Conservation (phyloP, 352 stramenopile species). For the Phytophthora multivora region DNA sequence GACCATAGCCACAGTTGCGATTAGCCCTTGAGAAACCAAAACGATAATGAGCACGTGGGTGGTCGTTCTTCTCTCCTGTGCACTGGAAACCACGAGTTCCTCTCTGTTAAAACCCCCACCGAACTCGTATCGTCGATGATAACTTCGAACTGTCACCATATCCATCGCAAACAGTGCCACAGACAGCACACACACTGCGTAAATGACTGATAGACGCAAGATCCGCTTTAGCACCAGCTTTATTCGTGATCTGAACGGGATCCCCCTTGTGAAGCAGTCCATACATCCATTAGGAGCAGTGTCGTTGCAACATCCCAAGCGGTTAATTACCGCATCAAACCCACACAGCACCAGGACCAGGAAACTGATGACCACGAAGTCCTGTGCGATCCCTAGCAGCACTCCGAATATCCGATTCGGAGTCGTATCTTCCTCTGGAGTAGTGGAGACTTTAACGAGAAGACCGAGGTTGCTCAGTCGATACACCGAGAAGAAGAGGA, state of each 20-base stretch:
- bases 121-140: slow-evolving; percentile 23
- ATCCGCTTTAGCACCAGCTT: slow-evolving; percentile 36
- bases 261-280: slow-evolving; percentile 34
- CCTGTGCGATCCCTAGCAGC: slow-evolving; percentile 27
- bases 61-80: slow-evolving; percentile 6
- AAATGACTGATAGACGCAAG: slow-evolving; percentile 10
- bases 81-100: background rate
- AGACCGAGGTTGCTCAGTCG: slow-evolving; percentile 25
- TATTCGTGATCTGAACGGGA: slow-evolving; percentile 17
- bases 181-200: slow-evolving; percentile 20
- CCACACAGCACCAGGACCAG: slow-evolving; percentile 16
- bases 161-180: slow-evolving; percentile 26
- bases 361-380: slow-evolving; percentile 35
- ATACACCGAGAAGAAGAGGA: slow-evolving; percentile 33
- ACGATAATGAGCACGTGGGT: slow-evolving; percentile 2
- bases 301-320: slow-evolving; percentile 29
- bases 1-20: slow-evolving; percentile 16
- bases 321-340: slow-evolving; percentile 34
- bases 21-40: slow-evolving; percentile 11
- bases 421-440: slow-evolving; percentile 12
- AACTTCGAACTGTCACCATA: slow-evolving; percentile 23
- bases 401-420: slow-evolving; percentile 8
- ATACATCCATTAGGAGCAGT: slow-evolving; percentile 34
- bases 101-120: background rate
- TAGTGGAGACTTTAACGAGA: slow-evolving; percentile 7